Conservation (phyloP, 768 basidiomycete genomes). For the Auriscalpium microsporum region DNA sequence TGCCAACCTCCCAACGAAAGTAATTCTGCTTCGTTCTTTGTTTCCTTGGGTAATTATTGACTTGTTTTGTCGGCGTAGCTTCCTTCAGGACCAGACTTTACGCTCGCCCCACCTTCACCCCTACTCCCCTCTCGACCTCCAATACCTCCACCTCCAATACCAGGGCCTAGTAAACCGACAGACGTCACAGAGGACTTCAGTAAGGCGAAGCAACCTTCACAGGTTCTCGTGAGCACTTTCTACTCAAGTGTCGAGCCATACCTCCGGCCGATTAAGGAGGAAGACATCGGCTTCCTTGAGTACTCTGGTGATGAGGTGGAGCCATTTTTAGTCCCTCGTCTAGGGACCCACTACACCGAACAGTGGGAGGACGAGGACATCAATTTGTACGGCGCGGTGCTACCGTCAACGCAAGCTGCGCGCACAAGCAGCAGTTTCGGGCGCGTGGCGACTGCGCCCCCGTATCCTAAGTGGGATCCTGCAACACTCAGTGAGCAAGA, state of each 20-base stretch:
- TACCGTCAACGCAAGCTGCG: constrained; percentile 33
- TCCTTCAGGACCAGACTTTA: constrained; percentile 49
- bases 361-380: constrained; percentile 92
- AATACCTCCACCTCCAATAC: constrained; percentile 50
- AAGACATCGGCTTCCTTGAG: constrained; percentile 90
- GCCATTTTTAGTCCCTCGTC: constrained; percentile 76
- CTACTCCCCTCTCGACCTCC: constrained; percentile 57
- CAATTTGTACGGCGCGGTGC: constrained; percentile 34
- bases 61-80: constrained; percentile 17
- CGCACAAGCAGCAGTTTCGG: constrained; percentile 26
- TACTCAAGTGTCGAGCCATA: constrained; percentile 87
- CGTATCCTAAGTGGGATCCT: constrained; percentile 73
- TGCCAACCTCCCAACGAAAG: constrained; percentile 42
- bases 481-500: constrained; percentile 70
- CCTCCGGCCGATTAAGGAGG: constrained; percentile 83
- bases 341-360: constrained; percentile 83
- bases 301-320: constrained; percentile 87
- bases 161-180: constrained; percentile 77
- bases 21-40: constrained; percentile 17
- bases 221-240: constrained; percentile 66
- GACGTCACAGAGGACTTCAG: constrained; percentile 89
- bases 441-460: constrained; percentile 33
- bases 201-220: constrained; percentile 69
- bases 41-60: background rate
- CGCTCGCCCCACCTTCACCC: constrained; percentile 38